Evolutionary conservation across 257 asterid species (phyloP).

Genomic region (Orobanche coerulescens): DNA sequence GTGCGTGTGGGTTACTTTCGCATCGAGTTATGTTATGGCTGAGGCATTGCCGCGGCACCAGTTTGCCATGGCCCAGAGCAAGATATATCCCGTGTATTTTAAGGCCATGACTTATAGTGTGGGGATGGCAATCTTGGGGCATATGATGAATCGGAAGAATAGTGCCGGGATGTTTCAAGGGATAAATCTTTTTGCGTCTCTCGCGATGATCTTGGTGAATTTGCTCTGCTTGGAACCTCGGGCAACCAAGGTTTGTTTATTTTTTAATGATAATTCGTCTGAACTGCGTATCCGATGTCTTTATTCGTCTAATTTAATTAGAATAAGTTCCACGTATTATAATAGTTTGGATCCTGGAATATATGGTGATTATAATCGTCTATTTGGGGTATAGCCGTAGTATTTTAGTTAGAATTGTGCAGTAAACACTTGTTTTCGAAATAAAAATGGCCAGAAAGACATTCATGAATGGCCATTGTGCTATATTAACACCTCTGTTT

Average conservation of each 20-base stretch:
- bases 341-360: too few relatives aligned
- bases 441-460: too few relatives aligned
- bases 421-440: too few relatives aligned
- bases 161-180: constrained; percentile 27
- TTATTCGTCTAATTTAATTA: too few relatives aligned
- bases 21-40: constrained; percentile 60
- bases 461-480: too few relatives aligned
- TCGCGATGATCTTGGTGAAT: constrained; percentile 43
- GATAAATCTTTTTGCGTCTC: constrained; percentile 37
- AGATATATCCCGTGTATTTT: constrained; percentile 68
- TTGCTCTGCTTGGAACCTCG: constrained; percentile 59
- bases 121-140: constrained; percentile 48
- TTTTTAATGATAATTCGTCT: not conserved
- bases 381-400: too few relatives aligned
- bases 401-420: too few relatives aligned
- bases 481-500: too few relatives aligned
- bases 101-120: constrained; percentile 55
- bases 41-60: constrained; percentile 59
- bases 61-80: constrained; percentile 63
- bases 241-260: constrained; percentile 50
- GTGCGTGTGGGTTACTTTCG: constrained; percentile 67
- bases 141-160: constrained; percentile 32
- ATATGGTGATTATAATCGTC: too few relatives aligned
- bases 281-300: too few relatives aligned
- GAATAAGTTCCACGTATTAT: too few relatives aligned